Conservation (phyloP, 495 filamentous ascomycete species). For the Opeltia flavorubescens region DNA sequence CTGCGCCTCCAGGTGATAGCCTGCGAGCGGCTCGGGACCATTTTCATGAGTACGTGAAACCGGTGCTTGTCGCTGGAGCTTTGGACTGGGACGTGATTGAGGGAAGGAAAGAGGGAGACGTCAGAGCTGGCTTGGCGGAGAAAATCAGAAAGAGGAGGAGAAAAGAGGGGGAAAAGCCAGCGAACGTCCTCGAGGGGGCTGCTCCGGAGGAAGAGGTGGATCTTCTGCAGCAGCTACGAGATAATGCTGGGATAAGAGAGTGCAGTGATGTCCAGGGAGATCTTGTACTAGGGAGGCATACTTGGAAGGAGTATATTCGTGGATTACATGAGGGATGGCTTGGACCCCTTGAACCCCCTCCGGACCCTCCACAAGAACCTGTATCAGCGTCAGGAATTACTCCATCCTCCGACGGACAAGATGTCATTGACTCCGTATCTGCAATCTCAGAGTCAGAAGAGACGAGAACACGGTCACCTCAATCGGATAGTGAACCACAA, state of each 20-base stretch:
- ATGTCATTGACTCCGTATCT: background rate
- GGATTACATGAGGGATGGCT: conserved; percentile 95
- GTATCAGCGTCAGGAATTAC: background rate
- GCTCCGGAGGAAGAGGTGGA: conserved; percentile 36
- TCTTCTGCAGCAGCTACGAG: conserved; percentile 38
- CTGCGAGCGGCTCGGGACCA: conserved; percentile 73
- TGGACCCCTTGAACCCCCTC: conserved; percentile 49
- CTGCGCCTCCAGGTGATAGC: conserved; percentile 74
- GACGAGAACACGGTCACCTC: background rate
- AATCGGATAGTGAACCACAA: background rate
- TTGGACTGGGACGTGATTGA: conserved; percentile 94
- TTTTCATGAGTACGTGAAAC: conserved; percentile 92
- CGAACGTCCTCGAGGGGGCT: conserved; percentile 23
- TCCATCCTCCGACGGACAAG: background rate
- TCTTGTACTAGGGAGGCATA: conserved; percentile 77
- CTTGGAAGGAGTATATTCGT: conserved; percentile 95
- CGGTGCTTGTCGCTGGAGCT: conserved; percentile 74
- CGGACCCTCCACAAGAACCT: background rate
- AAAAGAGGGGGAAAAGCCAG: conserved; percentile 33
- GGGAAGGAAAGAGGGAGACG: conserved; percentile 75
- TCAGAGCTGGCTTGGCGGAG: conserved; percentile 70
- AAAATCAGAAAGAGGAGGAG: conserved; percentile 55
- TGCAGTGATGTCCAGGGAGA: conserved; percentile 66
- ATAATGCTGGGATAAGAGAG: conserved; percentile 46
- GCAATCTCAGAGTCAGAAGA: background rate